Percentiles rank a stretch among this genome's conserved stretches.
phyloP scores from a whole-genome alignment of 495 filamentous ascomycete species.

The Bombardia bombarda region DNA sequence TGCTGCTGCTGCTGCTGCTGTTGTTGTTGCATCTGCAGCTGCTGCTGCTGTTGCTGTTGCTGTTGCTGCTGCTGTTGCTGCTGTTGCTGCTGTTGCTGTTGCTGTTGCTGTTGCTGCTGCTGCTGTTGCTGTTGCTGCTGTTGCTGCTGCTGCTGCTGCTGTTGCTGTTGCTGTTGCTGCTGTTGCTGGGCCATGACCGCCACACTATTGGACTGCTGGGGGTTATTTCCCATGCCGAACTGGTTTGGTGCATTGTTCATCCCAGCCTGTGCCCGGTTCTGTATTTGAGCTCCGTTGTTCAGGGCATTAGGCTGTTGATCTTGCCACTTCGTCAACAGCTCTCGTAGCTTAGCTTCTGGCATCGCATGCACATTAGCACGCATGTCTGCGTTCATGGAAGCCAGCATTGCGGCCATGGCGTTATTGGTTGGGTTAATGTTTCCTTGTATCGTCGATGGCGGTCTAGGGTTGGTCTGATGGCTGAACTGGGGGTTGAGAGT shows the following conservation, averaged over 20 bases:
- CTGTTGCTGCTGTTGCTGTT: neutral
- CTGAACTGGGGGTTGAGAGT: conserved; percentile 24
- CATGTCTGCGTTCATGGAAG: conserved; percentile 23
- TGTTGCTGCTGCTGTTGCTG: conserved; percentile 11
- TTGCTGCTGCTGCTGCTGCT: neutral
- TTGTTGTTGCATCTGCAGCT: conserved; percentile 5
- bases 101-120: neutral
- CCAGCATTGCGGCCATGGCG: conserved; percentile 17
- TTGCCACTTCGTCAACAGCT: conserved; percentile 34
- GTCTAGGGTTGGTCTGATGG: conserved; percentile 24
- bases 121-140: neutral
- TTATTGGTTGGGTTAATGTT: conserved; percentile 15
- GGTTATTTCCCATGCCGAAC: conserved; percentile 10
- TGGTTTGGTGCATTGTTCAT: conserved; percentile 13
- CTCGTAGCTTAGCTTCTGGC: conserved; percentile 33
- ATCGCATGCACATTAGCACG: conserved; percentile 20
- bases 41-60: neutral
- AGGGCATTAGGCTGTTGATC: conserved; percentile 10
- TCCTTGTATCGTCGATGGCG: conserved; percentile 10
- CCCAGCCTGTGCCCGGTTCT: conserved; percentile 10
- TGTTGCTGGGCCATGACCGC: neutral
- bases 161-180: neutral
- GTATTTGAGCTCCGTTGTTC: conserved; percentile 10
- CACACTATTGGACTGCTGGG: conserved; percentile 11
- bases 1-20: conserved; percentile 7